Percentiles rank a stretch among this genome's conserved stretches.
phyloP scores from a whole-genome alignment of 2,329 filamentous ascomycete genomes.

The Cladophialophora immunda region DNA sequence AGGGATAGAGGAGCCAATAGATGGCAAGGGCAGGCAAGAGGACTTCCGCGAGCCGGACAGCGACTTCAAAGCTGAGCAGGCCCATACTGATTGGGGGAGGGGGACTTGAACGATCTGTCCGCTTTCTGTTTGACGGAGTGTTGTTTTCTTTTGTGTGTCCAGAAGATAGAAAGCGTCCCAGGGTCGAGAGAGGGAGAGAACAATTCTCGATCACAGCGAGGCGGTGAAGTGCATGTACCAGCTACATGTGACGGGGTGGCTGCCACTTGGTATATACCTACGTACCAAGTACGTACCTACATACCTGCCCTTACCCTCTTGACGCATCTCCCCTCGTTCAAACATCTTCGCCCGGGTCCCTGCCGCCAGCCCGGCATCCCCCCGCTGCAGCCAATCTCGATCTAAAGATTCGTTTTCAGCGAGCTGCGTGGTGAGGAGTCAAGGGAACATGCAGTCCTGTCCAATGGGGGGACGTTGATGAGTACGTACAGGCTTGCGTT shows the following conservation, averaged over 20 bases:
- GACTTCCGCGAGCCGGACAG: background rate
- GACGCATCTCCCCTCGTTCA: background rate
- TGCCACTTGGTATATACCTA: background rate
- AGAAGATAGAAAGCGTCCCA: background rate
- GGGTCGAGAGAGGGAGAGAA: background rate
- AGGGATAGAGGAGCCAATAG: conserved; percentile 20
- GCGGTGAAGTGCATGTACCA: conserved; percentile 13
- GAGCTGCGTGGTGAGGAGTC: conserved; percentile 1
- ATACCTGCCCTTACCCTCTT: background rate
- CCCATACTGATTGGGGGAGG: background rate
- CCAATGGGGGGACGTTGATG: conserved; percentile 9
- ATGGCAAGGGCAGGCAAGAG: conserved; percentile 13
- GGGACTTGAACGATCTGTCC: background rate
- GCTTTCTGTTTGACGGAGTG: background rate
- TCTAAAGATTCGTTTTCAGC: conserved; percentile 13
- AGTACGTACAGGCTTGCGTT: background rate
- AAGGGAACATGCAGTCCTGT: conserved; percentile 3
- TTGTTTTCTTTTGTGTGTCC: background rate
- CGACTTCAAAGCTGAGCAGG: conserved; percentile 1
- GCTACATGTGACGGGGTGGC: background rate
- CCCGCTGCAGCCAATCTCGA: conserved; percentile 18
- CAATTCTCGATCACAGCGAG: conserved; percentile 5
- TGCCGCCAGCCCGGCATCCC: conserved; percentile 7
- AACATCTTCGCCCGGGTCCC: background rate
- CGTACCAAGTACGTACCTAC: background rate